These are phyloP conservation scores for Serendipita sp. DNA, from an alignment of 768 basidiomycete genomes.

Conservation along the genomic window DNA sequence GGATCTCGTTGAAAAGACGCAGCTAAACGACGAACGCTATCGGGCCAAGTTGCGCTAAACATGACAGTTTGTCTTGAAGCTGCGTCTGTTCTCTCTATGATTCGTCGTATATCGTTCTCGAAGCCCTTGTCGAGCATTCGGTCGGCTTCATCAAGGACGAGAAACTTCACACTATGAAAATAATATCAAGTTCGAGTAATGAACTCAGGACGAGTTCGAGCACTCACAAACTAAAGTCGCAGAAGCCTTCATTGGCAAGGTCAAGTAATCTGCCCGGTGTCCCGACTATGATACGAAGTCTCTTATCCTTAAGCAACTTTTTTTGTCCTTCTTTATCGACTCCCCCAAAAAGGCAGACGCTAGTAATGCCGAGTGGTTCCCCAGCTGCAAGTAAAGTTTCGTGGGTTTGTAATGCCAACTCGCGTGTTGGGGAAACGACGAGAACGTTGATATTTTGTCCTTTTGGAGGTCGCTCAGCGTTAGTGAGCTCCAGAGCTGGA, in stretches of 20 bases:
- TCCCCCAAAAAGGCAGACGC: conserved; percentile 90
- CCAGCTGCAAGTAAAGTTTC: conserved; percentile 63
- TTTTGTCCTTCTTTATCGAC: conserved; percentile 78
- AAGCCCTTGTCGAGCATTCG: conserved; percentile 97
- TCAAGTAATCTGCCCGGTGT: conserved; percentile 91
- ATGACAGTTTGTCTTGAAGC: conserved; percentile 78
- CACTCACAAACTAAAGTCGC: conserved; percentile 62
- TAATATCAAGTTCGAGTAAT: background rate
- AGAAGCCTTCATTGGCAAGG: conserved; percentile 70
- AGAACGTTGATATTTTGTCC: conserved; percentile 31
- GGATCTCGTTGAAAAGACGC: conserved; percentile 74
- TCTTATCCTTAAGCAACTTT: conserved; percentile 39
- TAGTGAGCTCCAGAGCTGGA: conserved; percentile 55
- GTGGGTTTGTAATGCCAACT: conserved; percentile 91
- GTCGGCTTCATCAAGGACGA: conserved; percentile 95
- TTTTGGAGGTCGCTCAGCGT: conserved; percentile 24
- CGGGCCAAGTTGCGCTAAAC: conserved; percentile 99
- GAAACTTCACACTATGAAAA: conserved; percentile 54
- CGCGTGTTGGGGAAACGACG: conserved; percentile 87
- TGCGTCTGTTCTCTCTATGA: conserved; percentile 62
- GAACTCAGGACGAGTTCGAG: background rate
- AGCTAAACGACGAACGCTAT: conserved; percentile 78
- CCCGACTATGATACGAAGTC: conserved; percentile 64
- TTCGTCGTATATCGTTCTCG: conserved; percentile 89
- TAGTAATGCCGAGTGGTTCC: conserved; percentile 53